Percentiles rank a stretch among this genome's conserved stretches.
Conservation (phyloP, 2,329 filamentous ascomycete genomes). For the Colletotrichum somersetense region DNA sequence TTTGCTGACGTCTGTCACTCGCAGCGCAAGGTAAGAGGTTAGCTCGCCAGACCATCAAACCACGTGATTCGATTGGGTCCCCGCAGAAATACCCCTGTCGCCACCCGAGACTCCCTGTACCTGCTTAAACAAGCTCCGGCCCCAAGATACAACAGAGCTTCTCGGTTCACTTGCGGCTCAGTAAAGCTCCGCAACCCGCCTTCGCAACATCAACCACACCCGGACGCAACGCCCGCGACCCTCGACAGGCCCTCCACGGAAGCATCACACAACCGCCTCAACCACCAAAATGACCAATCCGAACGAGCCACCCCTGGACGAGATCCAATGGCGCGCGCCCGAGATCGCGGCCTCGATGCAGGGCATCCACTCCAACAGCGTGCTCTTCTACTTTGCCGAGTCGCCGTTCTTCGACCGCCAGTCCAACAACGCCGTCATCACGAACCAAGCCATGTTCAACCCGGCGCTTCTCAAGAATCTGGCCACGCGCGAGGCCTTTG, state of each 20-base stretch:
- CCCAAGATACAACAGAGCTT: slow-evolving; percentile 35
- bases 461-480: slow-evolving; percentile 68
- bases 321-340: slow-evolving; percentile 75
- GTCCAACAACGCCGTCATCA: slow-evolving; percentile 75
- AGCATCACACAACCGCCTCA: not conserved
- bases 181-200: slow-evolving; percentile 17
- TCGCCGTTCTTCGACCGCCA: slow-evolving; percentile 77
- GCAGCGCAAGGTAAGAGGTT: not conserved
- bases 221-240: not conserved
- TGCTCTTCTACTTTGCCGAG: slow-evolving; percentile 76
- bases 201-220: slow-evolving; percentile 4
- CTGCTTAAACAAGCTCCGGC: slow-evolving; percentile 22
- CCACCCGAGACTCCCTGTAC: slow-evolving; percentile 25
- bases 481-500: slow-evolving; percentile 72
- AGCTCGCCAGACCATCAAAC: not conserved
- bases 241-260: not conserved
- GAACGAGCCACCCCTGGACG: slow-evolving; percentile 69
- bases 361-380: slow-evolving; percentile 73
- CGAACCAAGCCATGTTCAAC: slow-evolving; percentile 73
- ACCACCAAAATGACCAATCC: slow-evolving; percentile 56
- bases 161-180: slow-evolving; percentile 28
- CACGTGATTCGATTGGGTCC: not conserved
- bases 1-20: not conserved
- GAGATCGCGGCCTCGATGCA: slow-evolving; percentile 62
- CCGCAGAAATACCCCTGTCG: slow-evolving; percentile 6